Evolutionary conservation across 1,284 basidiomycete species (phyloP).

Genomic region (Ceratobasidium sp.): DNA sequence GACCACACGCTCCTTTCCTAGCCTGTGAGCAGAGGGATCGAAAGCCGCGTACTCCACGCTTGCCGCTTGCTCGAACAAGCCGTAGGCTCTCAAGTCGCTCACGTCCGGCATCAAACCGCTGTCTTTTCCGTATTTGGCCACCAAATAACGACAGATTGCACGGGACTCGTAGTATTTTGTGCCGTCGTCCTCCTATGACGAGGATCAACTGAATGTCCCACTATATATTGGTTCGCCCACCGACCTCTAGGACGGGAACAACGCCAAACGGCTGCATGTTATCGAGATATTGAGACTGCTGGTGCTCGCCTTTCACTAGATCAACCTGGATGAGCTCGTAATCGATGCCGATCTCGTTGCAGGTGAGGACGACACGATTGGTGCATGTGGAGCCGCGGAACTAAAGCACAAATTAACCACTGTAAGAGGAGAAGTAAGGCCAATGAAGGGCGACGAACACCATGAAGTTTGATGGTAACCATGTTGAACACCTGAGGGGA

Average conservation of each 20-base stretch:
- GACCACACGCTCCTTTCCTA: slow-evolving; percentile 29
- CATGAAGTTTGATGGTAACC: slow-evolving; percentile 1
- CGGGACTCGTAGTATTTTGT: slow-evolving; percentile 62
- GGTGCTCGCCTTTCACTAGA: slow-evolving; percentile 28
- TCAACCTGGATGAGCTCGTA: slow-evolving; percentile 40
- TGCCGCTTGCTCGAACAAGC: slow-evolving; percentile 57
- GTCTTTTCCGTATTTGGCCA: slow-evolving; percentile 61
- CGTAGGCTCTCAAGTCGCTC: slow-evolving; percentile 57
- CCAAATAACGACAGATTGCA: slow-evolving; percentile 68
- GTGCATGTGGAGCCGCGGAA: slow-evolving; percentile 39
- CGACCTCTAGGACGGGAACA: slow-evolving; percentile 40
- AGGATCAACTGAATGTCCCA: too few species aligned
- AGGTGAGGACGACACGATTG: slow-evolving; percentile 32
- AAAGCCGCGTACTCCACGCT: slow-evolving; percentile 58
- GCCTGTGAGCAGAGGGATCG: slow-evolving; percentile 46
- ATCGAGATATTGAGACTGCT: slow-evolving; percentile 1
- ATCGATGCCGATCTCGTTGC: slow-evolving; percentile 41
- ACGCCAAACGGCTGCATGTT: slow-evolving; percentile 38
- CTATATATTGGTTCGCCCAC: not conserved
- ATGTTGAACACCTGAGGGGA: not conserved
- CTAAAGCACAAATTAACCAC: not conserved
- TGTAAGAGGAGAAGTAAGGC: not conserved
- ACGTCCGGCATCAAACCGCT: slow-evolving; percentile 54
- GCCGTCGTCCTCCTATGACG: slow-evolving; percentile 47
- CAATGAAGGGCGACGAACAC: not conserved